Evolutionary conservation across 768 basidiomycete genomes (phyloP).

Genomic region (Baorangia bicolor): DNA sequence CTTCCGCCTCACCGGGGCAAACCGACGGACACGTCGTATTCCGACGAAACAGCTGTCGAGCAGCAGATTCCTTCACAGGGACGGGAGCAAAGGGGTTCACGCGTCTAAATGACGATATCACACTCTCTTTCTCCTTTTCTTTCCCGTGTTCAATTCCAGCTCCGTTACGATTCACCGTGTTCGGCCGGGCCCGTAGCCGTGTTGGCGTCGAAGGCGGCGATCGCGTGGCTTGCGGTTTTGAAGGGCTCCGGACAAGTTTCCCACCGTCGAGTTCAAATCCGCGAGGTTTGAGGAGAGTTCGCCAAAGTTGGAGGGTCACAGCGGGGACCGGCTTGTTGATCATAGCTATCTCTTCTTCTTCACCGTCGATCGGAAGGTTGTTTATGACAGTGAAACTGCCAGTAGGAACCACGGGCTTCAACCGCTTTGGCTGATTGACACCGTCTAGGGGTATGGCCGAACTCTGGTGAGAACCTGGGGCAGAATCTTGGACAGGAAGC

Average conservation of each 20-base stretch:
- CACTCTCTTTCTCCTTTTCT: constrained; percentile 23
- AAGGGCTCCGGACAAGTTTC: no score
- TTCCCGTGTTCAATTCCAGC: constrained; percentile 1
- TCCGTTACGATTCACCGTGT: neutral
- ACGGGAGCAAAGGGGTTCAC: no score
- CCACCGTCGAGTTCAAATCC: no score
- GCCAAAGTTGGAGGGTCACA: constrained; percentile 62
- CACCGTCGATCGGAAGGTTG: constrained; percentile 20
- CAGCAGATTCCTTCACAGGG: no score
- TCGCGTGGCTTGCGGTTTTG: no score
- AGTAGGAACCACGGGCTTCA: constrained; percentile 6
- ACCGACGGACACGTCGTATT: no score
- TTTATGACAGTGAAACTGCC: constrained; percentile 19
- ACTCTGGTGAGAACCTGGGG: constrained; percentile 12
- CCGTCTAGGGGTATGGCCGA: constrained; percentile 11
- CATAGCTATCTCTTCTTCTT: constrained; percentile 58
- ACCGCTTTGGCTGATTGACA: constrained; percentile 23
- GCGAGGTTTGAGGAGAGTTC: no score
- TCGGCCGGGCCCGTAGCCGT: neutral
- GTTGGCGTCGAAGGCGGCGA: no score
- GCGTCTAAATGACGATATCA: no score
- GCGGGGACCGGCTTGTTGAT: constrained; percentile 57
- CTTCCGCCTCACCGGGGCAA: constrained; percentile 17
- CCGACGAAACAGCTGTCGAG: no score
- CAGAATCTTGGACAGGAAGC: constrained; percentile 15